Base-by-base conservation (phyloP, 768 basidiomycete genomes). In the Leucosporidium creatinivorum region DNA sequence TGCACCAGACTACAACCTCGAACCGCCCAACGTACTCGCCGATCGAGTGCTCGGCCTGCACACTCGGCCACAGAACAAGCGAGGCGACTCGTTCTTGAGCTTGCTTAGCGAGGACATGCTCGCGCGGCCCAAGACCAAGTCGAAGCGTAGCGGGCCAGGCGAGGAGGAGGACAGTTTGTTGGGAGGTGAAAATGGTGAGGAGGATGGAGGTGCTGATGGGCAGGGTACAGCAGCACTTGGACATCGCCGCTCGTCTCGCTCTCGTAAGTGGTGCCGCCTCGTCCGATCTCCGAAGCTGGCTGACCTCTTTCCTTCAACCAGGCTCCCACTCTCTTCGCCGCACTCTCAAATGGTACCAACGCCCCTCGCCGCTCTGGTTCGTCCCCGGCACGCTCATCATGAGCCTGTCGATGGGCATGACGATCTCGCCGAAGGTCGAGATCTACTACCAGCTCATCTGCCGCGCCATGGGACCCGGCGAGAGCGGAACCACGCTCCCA, bases 331-430 rank as follows among this genome's bases (percentile, higher is more conserved):
- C n/a, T n/a, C n/a, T 52, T 2, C 23, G 51, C n/a, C 23, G 51
- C 4, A 12, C 15, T 3, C n/a, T 52, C 51, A 52, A 52, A 26
- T 52, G 51, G 51, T 52, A 52, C 21, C 23, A 52, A 26, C 51
- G 51, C n/a, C 51, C 51, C 9, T 52, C 51, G 51, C 51, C 51
- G 21, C 15, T 52, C 13, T 52, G 59, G 59, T 60, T 60, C 59
- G 7, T 60, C 4, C 59, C 59, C 13, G 59, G 59, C 59, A 60
- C 44, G 26, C 26, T 60, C 26, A 15, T 60, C 48, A 60, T 60
- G 59, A 56, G 69, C 1, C 47, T 73, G 49, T 44, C 63, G n/a
- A 58, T 69, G 61, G 69, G 73, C 33, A 62, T 67, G 59, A 68
- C 58, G 26, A 47, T 59, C 25, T n/a, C 58, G 3, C 58, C 36